These are phyloP conservation scores for Cystobasidium onofrii DNA, from an alignment of 768 basidiomycete species.

Conservation along the genomic window DNA sequence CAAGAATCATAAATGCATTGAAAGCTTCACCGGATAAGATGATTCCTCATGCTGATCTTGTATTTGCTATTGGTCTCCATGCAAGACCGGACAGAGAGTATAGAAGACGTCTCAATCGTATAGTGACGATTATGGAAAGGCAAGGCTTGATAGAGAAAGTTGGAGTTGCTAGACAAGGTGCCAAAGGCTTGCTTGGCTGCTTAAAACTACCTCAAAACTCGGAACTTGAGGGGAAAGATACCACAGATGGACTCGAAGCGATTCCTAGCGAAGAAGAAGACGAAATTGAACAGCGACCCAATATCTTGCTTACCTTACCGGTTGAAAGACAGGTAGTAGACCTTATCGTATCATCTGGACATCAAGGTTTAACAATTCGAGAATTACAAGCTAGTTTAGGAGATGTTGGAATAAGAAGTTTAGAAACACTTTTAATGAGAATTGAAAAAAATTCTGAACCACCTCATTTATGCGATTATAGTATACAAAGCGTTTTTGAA, in stretches of 20 bases:
- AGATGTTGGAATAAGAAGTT: conserved; percentile 68
- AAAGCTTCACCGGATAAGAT: conserved; percentile 62
- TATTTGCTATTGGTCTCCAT: conserved; percentile 60
- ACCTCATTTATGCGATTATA: conserved; percentile 62
- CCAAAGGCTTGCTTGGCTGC: neutral
- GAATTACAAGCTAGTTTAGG: conserved; percentile 44
- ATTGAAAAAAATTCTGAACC: conserved; percentile 61
- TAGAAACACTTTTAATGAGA: conserved; percentile 62
- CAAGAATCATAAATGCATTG: conserved; percentile 63
- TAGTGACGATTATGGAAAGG: conserved; percentile 64
- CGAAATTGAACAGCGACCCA: conserved; percentile 48
- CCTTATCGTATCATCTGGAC: conserved; percentile 61
- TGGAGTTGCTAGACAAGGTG: conserved; percentile 52
- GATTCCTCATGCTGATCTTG: conserved; percentile 65
- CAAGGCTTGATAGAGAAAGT: conserved; percentile 69
- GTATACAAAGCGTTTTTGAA: conserved; percentile 66
- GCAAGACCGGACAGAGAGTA: conserved; percentile 59
- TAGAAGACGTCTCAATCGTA: conserved; percentile 70
- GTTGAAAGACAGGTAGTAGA: conserved; percentile 74
- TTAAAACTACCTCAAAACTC: neutral
- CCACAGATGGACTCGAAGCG: neutral
- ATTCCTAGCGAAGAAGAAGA: conserved; percentile 48
- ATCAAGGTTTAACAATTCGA: conserved; percentile 43
- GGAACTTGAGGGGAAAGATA: conserved; percentile 24
- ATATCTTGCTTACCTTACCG: conserved; percentile 51